A percentile compares a stretch with the other conserved stretches of the same genome.
These are phyloP conservation scores for Alnus rubra DNA, from an alignment of 306 rosid genomes.

Conservation along the genomic window DNA sequence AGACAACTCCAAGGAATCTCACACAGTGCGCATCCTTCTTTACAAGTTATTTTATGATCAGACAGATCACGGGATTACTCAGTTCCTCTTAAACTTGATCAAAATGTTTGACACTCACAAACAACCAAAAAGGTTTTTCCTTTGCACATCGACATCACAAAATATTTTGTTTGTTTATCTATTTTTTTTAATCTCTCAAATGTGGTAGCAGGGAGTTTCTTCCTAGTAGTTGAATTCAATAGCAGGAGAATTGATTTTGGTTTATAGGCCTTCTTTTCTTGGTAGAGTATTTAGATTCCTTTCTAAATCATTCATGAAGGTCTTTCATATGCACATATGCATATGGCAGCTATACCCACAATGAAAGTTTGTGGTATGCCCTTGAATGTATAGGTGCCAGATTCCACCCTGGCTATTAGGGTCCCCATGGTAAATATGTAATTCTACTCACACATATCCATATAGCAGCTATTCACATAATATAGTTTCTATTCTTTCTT, in stretches of 20 bases:
- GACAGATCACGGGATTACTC: slow-evolving; percentile 96
- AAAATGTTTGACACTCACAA: slow-evolving; percentile 78
- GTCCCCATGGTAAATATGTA: slow-evolving; percentile 4
- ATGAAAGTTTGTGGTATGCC: not conserved
- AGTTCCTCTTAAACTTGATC: slow-evolving; percentile 68
- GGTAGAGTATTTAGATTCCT: not conserved
- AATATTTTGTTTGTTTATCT: not conserved
- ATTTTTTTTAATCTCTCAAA: slow-evolving; percentile 1
- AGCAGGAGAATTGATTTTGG: not conserved
- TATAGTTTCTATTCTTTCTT: not conserved
- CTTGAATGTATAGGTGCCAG: not conserved
- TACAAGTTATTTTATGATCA: slow-evolving; percentile 95
- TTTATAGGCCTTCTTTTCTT: not conserved
- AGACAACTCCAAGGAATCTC: slow-evolving; percentile 80
- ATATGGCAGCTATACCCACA: not conserved
- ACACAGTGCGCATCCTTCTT: slow-evolving; percentile 86
- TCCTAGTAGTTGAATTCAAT: not conserved
- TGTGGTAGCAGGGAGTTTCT: not conserved
- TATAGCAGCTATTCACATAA: not conserved
- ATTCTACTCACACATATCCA: not conserved
- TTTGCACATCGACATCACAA: slow-evolving; percentile 20
- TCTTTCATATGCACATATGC: not conserved
- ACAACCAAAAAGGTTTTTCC: slow-evolving; percentile 78
- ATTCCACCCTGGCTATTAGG: not conserved
- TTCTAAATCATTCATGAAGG: not conserved